A percentile compares a stretch with the other conserved stretches of the same genome.
Evolutionary conservation across 768 basidiomycete species (phyloP).

Genomic region (Mycena sanguinolenta): DNA sequence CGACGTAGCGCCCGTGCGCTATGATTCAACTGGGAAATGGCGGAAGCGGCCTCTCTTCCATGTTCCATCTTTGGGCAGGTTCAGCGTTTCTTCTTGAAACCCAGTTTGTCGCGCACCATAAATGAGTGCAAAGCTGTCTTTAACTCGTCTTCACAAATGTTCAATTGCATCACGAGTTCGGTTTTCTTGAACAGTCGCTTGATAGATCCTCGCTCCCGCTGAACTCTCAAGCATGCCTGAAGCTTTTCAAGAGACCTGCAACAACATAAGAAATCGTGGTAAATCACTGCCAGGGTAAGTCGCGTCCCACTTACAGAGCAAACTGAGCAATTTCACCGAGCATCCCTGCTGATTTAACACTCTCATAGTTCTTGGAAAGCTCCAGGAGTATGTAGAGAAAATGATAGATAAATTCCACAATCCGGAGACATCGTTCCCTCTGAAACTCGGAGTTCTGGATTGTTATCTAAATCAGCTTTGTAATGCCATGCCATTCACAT

Average conservation of each 20-base stretch:
- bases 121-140: background rate
- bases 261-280: no score
- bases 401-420: no score
- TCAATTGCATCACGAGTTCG: slow-evolving; percentile 1
- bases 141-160: background rate
- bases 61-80: background rate
- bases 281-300: no score
- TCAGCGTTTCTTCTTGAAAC: background rate
- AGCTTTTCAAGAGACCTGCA: slow-evolving; percentile 1
- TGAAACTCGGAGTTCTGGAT: no score
- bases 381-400: no score
- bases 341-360: no score
- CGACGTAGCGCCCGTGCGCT: background rate
- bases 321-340: no score
- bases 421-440: no score
- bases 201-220: slow-evolving; percentile 1
- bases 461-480: no score
- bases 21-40: background rate
- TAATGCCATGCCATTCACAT: no score
- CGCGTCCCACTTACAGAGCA: no score
- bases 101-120: background rate
- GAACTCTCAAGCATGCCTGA: background rate
- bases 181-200: slow-evolving; percentile 9
- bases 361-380: no score
- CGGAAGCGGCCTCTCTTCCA: background rate